phyloP scores from a whole-genome alignment of 352 stramenopile genomes.

The Phytophthora foliorum region DNA sequence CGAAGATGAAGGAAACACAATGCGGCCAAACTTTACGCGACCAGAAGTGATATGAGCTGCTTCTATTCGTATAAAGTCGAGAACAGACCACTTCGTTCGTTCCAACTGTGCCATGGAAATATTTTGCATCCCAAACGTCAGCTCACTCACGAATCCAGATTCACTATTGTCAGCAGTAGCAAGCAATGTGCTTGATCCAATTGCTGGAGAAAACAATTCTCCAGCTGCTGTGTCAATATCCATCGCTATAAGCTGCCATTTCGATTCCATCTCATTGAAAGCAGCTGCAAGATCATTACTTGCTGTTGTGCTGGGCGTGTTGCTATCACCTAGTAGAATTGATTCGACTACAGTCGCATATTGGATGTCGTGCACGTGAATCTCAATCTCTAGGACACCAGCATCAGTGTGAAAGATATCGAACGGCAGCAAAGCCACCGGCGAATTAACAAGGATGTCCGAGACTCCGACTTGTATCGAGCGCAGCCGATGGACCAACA shows the following conservation, averaged over 20 bases:
- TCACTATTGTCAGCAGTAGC: not conserved
- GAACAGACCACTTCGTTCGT: conserved; percentile 26
- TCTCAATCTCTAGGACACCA: conserved; percentile 25
- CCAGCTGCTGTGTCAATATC: conserved; percentile 18
- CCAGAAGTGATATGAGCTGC: not conserved
- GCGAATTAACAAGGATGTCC: conserved; percentile 26
- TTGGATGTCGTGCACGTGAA: conserved; percentile 22
- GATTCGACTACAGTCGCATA: conserved; percentile 8
- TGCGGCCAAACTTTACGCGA: conserved; percentile 14
- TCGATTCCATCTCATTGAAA: conserved; percentile 20
- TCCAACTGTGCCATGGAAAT: conserved; percentile 23
- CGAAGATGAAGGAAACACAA: conserved; percentile 14
- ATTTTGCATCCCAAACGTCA: conserved; percentile 21
- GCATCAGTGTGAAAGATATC: conserved; percentile 15
- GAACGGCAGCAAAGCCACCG: conserved; percentile 11
- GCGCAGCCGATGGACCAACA: conserved; percentile 14
- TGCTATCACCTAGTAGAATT: conserved; percentile 2
- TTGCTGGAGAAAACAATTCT: conserved; percentile 5
- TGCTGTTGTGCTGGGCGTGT: not conserved
- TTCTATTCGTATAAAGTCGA: conserved; percentile 16
- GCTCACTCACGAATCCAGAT: not conserved
- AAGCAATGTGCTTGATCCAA: not conserved
- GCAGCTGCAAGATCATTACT: conserved; percentile 2
- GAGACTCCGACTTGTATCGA: conserved; percentile 17
- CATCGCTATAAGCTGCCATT: conserved; percentile 27